A percentile compares a stretch with the other conserved stretches of the same genome.
phyloP scores from a whole-genome alignment of 768 basidiomycete species.

The Podaxis mareebaensis region DNA sequence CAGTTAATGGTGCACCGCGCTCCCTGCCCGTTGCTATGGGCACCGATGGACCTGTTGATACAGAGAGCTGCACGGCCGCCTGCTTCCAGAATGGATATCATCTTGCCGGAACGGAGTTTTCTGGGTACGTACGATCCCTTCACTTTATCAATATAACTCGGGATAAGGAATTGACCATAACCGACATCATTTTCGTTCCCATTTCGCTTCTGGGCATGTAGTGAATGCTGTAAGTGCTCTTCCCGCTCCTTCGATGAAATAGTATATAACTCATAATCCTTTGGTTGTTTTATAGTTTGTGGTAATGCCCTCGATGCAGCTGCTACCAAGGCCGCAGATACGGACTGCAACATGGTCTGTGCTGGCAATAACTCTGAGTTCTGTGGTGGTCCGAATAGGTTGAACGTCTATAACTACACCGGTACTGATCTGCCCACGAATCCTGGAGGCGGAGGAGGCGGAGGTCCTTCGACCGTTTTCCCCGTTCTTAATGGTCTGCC shows the following conservation, averaged over 20 bases:
- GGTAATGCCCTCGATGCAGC: constrained; percentile 45
- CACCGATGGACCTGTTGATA: constrained; percentile 46
- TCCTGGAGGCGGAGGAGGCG: constrained; percentile 35
- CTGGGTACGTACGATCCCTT: constrained; percentile 28
- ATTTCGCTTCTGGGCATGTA: constrained; percentile 18
- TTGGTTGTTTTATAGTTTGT: constrained; percentile 42
- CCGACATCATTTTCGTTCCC: neutral
- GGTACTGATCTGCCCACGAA: constrained; percentile 50
- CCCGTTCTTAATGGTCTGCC: constrained; percentile 57
- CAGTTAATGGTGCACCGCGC: constrained; percentile 41
- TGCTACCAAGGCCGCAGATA: constrained; percentile 44
- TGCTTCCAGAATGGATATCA: constrained; percentile 56
- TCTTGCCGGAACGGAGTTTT: constrained; percentile 40
- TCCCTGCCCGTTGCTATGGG: constrained; percentile 36
- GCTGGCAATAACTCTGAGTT: constrained; percentile 61
- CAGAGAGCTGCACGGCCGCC: constrained; percentile 58
- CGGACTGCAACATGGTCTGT: constrained; percentile 70
- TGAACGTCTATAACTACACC: constrained; percentile 72
- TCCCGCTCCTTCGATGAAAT: neutral
- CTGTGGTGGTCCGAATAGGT: constrained; percentile 71
- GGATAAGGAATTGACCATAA: constrained; percentile 12
- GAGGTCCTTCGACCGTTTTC: constrained; percentile 28
- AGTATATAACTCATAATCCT: neutral
- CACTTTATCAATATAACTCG: neutral
- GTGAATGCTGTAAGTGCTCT: constrained; percentile 53